phyloP scores from a whole-genome alignment of 169 alveolate species.

The Theileria parva region DNA sequence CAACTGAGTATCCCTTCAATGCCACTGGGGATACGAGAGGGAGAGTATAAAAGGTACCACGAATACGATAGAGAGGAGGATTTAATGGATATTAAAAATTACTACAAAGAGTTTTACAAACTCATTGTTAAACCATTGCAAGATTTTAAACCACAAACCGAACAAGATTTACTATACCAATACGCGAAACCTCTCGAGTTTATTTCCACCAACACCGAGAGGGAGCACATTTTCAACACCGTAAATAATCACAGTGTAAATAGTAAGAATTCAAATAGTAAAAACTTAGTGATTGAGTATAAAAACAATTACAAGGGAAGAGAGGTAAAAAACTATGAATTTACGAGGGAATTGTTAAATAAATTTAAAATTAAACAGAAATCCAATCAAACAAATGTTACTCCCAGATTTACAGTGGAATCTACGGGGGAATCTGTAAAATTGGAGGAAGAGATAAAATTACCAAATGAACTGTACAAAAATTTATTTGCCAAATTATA shows the following conservation, averaged over 20 bases:
- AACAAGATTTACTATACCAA: constrained; percentile 17
- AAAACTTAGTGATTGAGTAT: neutral
- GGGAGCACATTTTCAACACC: no score
- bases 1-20: neutral
- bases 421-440: neutral
- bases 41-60: constrained; percentile 1
- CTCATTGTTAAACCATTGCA: constrained; percentile 45
- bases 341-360: constrained; percentile 29
- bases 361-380: constrained; percentile 36
- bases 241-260: no score
- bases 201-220: no score
- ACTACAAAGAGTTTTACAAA: constrained; percentile 32
- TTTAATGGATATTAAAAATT: constrained; percentile 29
- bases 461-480: constrained; percentile 9
- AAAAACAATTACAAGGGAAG: constrained; percentile 37
- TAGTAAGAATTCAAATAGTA: no score
- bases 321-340: constrained; percentile 29
- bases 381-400: neutral
- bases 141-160: constrained; percentile 18
- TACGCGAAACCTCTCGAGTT: constrained; percentile 29
- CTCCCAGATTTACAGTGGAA: no score
- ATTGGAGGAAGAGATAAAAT: neutral
- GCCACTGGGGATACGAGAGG: neutral
- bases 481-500: constrained; percentile 10
- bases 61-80: constrained; percentile 46